Conservation (phyloP, 2,329 filamentous ascomycete genomes). For the Apiospora sp. region DNA sequence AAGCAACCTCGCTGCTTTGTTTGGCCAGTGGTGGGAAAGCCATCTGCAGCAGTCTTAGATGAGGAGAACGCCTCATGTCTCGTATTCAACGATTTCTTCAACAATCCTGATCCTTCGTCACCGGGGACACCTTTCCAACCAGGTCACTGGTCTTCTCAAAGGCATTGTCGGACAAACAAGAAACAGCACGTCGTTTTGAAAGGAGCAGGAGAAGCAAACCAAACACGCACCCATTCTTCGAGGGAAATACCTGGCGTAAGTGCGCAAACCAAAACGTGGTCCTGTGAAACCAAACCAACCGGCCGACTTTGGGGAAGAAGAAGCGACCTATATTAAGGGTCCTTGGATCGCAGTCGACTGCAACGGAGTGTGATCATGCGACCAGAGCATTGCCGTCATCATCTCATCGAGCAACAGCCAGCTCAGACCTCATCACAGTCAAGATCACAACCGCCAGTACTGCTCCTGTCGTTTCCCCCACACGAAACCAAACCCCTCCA, state of each 20-base stretch:
- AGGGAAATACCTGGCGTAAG: not conserved
- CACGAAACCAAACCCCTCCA: not conserved
- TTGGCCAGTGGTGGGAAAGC: not conserved
- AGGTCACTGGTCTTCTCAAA: not conserved
- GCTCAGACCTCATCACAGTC: not conserved
- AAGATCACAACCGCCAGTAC: not conserved
- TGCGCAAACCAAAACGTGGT: not conserved
- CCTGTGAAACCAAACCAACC: not conserved
- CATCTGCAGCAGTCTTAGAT: slow-evolving; percentile 1
- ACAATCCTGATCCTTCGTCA: not conserved
- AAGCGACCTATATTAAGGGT: not conserved
- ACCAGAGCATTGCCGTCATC: not conserved
- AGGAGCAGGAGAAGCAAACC: not conserved
- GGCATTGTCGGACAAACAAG: not conserved
- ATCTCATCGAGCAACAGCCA: not conserved
- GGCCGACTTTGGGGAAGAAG: not conserved
- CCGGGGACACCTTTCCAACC: not conserved
- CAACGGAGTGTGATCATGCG: slow-evolving; percentile 2
- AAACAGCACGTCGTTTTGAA: not conserved
- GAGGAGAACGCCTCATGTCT: slow-evolving; percentile 5
- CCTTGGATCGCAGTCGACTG: not conserved
- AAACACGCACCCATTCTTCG: not conserved
- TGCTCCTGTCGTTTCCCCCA: not conserved
- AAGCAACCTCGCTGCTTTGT: not conserved
- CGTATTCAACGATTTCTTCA: not conserved